Evolutionary conservation across 768 basidiomycete genomes (phyloP).

Genomic region (Russula abietina): DNA sequence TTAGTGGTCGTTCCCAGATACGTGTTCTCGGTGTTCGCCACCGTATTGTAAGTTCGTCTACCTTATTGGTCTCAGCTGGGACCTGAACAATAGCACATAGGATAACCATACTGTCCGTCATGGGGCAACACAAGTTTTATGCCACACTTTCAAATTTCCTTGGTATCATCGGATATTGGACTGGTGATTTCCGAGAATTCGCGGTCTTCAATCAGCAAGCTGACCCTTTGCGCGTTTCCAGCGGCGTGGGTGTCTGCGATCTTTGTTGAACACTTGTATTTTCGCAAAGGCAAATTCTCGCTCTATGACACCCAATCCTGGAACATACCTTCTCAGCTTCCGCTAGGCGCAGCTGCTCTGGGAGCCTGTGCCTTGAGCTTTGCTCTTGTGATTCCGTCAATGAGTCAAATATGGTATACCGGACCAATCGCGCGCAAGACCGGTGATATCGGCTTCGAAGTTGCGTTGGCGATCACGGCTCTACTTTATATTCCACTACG

Average conservation of each 20-base stretch:
- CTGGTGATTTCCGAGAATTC: conserved; percentile 19
- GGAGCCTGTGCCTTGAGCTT: conserved; percentile 46
- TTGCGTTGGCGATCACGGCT: conserved; percentile 46
- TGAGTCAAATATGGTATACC: conserved; percentile 64
- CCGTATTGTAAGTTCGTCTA: conserved; percentile 49
- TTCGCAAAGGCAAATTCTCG: conserved; percentile 46
- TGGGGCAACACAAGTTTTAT: conserved; percentile 65
- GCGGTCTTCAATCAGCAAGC: conserved; percentile 26
- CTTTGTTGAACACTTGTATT: conserved; percentile 59
- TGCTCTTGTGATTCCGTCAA: conserved; percentile 56
- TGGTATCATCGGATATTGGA: conserved; percentile 51
- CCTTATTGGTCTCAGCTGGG: not conserved
- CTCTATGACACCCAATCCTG: conserved; percentile 48
- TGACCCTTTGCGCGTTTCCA: conserved; percentile 48
- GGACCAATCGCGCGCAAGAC: conserved; percentile 60
- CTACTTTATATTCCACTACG: conserved; percentile 53
- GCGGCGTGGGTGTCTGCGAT: conserved; percentile 51
- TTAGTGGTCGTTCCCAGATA: conserved; percentile 59
- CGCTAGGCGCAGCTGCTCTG: conserved; percentile 58
- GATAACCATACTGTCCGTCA: conserved; percentile 60
- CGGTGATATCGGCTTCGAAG: conserved; percentile 69
- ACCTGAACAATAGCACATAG: conserved; percentile 32
- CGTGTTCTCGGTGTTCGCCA: conserved; percentile 59
- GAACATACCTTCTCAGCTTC: conserved; percentile 49
- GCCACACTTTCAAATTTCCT: conserved; percentile 57